Evolutionary conservation across 768 basidiomycete species (phyloP).

Genomic region (Tephrocybe sp.): DNA sequence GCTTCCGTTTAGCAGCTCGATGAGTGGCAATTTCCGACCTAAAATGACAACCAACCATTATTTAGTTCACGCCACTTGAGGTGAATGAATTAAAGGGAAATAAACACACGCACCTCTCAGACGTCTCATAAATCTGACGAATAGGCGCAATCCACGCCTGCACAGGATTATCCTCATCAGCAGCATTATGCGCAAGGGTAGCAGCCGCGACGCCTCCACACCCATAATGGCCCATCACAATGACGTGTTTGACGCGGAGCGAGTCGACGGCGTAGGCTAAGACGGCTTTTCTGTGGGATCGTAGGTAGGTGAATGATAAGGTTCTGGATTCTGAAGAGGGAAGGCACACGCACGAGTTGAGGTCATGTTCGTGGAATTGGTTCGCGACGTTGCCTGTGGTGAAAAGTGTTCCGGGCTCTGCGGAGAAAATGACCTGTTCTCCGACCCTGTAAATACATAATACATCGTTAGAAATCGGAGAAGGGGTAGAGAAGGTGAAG

Average conservation of each 20-base stretch:
- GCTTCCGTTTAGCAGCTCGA: constrained; percentile 18
- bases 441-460: constrained; percentile 19
- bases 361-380: constrained; percentile 33
- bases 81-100: background rate
- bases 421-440: constrained; percentile 35
- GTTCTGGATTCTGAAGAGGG: no score
- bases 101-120: constrained; percentile 25
- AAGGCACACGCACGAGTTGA: constrained; percentile 28
- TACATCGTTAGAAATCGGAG: background rate
- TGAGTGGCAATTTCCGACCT: constrained; percentile 35
- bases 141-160: constrained; percentile 41
- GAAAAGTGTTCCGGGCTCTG: constrained; percentile 36
- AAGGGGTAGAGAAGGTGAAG: no score
- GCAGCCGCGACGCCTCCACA: constrained; percentile 40
- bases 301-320: background rate
- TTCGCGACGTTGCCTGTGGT: constrained; percentile 38
- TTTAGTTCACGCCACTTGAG: background rate
- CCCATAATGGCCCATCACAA: constrained; percentile 44
- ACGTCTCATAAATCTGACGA: constrained; percentile 31
- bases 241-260: constrained; percentile 35
- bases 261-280: constrained; percentile 36
- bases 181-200: constrained; percentile 2
- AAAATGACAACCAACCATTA: background rate
- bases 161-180: constrained; percentile 25
- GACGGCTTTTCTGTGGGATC: constrained; percentile 25